These are phyloP conservation scores for Verticillium alfalfae DNA, from an alignment of 2,329 filamentous ascomycete genomes.

Conservation along the genomic window DNA sequence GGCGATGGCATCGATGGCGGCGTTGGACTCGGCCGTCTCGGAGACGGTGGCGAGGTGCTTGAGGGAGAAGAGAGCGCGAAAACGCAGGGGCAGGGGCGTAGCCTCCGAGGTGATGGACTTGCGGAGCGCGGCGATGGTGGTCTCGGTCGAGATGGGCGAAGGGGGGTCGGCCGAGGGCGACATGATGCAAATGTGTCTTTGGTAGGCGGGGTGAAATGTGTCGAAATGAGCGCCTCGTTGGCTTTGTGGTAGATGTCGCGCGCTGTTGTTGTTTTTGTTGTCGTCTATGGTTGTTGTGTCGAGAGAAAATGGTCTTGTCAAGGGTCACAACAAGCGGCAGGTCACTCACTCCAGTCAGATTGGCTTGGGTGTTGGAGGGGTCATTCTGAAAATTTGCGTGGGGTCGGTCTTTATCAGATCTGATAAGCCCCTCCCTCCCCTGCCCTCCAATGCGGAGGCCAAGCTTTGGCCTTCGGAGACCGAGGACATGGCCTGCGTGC, in stretches of 20 bases:
- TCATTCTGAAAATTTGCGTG: slow-evolving; percentile 5
- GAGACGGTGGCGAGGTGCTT: slow-evolving; percentile 79
- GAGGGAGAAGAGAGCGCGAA: slow-evolving; percentile 94
- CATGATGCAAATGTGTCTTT: slow-evolving; percentile 11
- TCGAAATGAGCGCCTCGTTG: background rate
- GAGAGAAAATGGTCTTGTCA: background rate
- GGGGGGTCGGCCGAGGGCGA: slow-evolving; percentile 13
- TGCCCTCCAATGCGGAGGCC: background rate
- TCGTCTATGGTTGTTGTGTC: background rate
- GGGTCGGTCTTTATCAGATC: slow-evolving; percentile 1
- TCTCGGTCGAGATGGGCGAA: slow-evolving; percentile 11
- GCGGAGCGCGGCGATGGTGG: slow-evolving; percentile 60
- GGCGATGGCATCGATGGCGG: slow-evolving; percentile 74
- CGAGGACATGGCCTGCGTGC: slow-evolving; percentile 2
- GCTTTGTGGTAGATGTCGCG: background rate
- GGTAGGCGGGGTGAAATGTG: background rate
- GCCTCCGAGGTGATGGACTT: slow-evolving; percentile 74
- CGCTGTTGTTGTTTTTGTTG: background rate
- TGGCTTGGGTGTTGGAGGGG: background rate
- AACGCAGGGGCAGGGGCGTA: slow-evolving; percentile 79
- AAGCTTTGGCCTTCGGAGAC: background rate
- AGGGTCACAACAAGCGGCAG: background rate
- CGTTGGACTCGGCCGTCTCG: slow-evolving; percentile 53
- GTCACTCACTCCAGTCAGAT: background rate
- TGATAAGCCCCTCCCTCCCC: background rate